Conservation (phyloP, 2,329 filamentous ascomycete genomes). For the Phialophora chinensis region DNA sequence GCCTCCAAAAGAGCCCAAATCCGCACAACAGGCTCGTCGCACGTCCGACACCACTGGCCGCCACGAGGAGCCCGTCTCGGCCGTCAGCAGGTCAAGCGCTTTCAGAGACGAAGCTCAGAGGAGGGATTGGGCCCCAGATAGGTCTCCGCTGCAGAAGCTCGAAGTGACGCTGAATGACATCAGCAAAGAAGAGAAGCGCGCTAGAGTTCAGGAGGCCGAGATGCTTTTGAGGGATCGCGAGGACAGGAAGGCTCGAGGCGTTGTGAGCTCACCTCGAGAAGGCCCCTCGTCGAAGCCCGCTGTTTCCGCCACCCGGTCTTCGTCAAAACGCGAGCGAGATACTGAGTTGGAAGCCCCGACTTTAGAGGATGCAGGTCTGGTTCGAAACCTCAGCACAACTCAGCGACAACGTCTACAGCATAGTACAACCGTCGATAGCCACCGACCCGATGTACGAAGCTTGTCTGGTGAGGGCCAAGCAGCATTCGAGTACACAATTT, state of each 20-base stretch:
- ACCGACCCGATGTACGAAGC: constrained; percentile 37
- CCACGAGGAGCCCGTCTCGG: constrained; percentile 29
- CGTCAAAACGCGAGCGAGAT: constrained; percentile 18
- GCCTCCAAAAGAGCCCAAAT: constrained; percentile 3
- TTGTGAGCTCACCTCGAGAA: constrained; percentile 16
- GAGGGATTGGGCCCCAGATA: constrained; percentile 72
- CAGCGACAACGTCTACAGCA: constrained; percentile 47
- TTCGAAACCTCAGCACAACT: constrained; percentile 44
- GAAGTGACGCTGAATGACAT: constrained; percentile 90
- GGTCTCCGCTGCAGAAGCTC: constrained; percentile 90
- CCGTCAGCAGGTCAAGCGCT: constrained; percentile 34
- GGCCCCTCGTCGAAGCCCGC: constrained; percentile 2
- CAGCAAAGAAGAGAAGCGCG: constrained; percentile 93
- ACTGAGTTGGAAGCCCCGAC: constrained; percentile 24
- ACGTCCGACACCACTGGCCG: constrained; percentile 23
- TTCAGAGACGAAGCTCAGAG: constrained; percentile 41
- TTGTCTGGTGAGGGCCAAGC: constrained; percentile 35
- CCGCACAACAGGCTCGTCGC: constrained; percentile 24
- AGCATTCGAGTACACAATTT: constrained; percentile 40
- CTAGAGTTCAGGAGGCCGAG: constrained; percentile 82
- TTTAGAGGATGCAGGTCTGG: constrained; percentile 43
- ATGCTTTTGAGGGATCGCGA: constrained; percentile 67
- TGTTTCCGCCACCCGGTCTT: constrained; percentile 14
- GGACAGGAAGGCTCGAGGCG: constrained; percentile 31
- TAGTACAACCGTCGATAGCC: constrained; percentile 43